A percentile compares a stretch with the other conserved stretches of the same genome.
Conservation (phyloP, 1,139 yeast species). For the Protomyces inundatus region DNA sequence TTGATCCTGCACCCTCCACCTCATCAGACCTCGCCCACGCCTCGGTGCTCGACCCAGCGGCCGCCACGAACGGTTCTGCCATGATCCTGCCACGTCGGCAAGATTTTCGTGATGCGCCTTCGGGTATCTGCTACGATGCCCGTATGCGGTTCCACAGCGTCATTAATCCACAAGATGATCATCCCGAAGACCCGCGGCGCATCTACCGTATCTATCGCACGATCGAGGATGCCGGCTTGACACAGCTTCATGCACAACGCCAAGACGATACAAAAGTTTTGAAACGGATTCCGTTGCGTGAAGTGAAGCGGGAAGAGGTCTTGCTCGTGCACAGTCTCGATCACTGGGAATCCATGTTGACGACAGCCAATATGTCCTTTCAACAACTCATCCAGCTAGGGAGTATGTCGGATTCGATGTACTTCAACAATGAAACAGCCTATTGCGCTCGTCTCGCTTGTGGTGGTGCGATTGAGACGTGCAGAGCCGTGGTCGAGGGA, state of each 20-base stretch:
- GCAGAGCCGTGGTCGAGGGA: constrained; percentile 92
- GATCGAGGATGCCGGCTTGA: constrained; percentile 87
- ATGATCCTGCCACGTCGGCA: neutral
- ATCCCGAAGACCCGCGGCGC: constrained; percentile 97
- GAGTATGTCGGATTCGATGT: constrained; percentile 89
- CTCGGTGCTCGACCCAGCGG: neutral
- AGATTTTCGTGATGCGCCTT: neutral
- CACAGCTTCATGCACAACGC: constrained; percentile 70
- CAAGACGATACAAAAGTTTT: constrained; percentile 87
- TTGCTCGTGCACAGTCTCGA: constrained; percentile 76
- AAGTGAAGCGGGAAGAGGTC: constrained; percentile 81
- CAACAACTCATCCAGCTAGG: constrained; percentile 77
- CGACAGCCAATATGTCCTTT: constrained; percentile 70
- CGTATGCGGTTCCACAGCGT: constrained; percentile 97
- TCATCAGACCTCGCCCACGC: neutral
- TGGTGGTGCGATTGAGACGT: constrained; percentile 96
- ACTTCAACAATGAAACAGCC: constrained; percentile 85
- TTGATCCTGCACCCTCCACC: neutral
- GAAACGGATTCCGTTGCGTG: constrained; percentile 84
- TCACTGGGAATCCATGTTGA: constrained; percentile 68
- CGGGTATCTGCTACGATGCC: constrained; percentile 93
- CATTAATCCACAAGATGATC: constrained; percentile 92
- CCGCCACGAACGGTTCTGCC: neutral
- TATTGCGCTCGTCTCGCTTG: constrained; percentile 86
- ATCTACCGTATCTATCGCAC: constrained; percentile 89